Conservation (phyloP, 2,329 filamentous ascomycete species). For the Penicillium brevicompactum region DNA sequence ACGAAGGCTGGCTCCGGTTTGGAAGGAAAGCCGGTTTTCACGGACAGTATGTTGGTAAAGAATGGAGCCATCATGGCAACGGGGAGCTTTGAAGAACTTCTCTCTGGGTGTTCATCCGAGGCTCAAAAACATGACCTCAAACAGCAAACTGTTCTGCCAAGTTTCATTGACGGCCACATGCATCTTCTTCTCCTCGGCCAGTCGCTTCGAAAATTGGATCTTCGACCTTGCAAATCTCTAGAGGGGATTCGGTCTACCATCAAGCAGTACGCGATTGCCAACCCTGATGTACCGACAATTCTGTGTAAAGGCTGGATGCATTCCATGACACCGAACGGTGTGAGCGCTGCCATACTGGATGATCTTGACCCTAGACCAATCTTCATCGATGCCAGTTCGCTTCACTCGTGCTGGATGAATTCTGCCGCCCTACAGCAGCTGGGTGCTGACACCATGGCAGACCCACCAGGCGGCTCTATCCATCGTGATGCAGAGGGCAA, state of each 20-base stretch:
- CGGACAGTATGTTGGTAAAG: conserved; percentile 5
- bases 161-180: conserved; percentile 48
- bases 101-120: background rate
- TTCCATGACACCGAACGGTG: conserved; percentile 43
- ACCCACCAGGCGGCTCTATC: conserved; percentile 50
- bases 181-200: conserved; percentile 51
- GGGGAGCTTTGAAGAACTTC: background rate
- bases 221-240: conserved; percentile 45
- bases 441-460: conserved; percentile 41
- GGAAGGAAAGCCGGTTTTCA: background rate
- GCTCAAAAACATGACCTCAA: background rate
- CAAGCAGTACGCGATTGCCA: conserved; percentile 36
- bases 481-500: conserved; percentile 45
- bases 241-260: conserved; percentile 48
- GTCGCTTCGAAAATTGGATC: conserved; percentile 47
- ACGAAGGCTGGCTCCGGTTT: background rate
- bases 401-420: conserved; percentile 55
- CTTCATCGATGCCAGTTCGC: conserved; percentile 52
- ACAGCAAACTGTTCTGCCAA: conserved; percentile 38
- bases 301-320: conserved; percentile 54
- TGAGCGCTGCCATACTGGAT: conserved; percentile 49
- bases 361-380: conserved; percentile 52
- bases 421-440: conserved; percentile 49
- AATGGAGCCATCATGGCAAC: background rate
- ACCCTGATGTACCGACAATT: conserved; percentile 44